Base-by-base conservation (phyloP, 208 protist species). In the Trypanosoma caninum region DNA sequence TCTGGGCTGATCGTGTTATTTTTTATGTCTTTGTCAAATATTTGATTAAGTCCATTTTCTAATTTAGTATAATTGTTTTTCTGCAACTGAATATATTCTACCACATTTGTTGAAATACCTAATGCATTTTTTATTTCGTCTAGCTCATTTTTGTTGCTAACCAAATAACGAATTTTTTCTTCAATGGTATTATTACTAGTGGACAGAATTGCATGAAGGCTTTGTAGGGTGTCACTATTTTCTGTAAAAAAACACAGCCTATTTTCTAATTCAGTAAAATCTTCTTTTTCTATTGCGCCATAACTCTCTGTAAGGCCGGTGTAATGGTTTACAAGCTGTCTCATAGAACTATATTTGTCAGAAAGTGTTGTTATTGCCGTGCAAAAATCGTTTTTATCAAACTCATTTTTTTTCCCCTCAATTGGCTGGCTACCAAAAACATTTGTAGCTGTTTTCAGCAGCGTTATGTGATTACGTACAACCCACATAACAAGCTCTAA, bases 401-500 rank as follows among this genome's bases (percentile, higher is more conserved):
- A 20, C 14, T 37, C 44, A 35, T 52, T 30, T 2, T 35, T 35
- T 37, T 22, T 45, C 22, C 30, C 30, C 13, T 27, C 47, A 22
- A 65, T 31, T n/a, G 34, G 34, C 4, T 65, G 37, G 28, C 47
- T 61, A 54, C 63, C 63, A 55, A 69, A 59, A 2, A 69, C 54
- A 35, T 31, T 31, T 55, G 53, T 48, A 46, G 56, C 56, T n/a
- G 42, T 60, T 52, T 50, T 47, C 31, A 76, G 57, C 8, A 80
- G 34, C 30, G 34, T 47, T 13, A 66, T 60, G 34, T 82, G 71
- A 22, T 65, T 60, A 38, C 71, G 33, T 23, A 76, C 37, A 41
- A 64, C 62, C 22, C 51, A 51, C 28, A 76, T 67, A 27, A 77
- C 48, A 25, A 74, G 42, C n/a, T 83, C 77, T 30, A 83, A 65